Base-by-base conservation (phyloP, 202 grass and related monocot genomes). In the Setaria italica region DNA sequence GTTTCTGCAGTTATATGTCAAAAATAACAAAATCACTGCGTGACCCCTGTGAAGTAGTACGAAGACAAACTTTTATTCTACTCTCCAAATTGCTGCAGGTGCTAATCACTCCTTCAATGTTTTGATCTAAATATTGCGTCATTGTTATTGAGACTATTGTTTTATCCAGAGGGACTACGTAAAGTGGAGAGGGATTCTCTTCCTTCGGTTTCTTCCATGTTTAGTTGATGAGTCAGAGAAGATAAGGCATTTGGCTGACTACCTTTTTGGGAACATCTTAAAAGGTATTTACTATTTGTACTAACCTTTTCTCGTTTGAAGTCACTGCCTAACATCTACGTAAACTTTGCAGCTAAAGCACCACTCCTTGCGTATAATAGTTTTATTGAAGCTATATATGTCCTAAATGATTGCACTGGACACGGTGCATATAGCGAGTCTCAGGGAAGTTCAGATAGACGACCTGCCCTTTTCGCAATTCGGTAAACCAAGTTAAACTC, bases 361-460 rank as follows among this genome's bases (percentile, higher is more conserved):
- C 95, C 95, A 85, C 93, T 98, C 67, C 93, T 98, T 91, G 95
- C 95, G 81, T 98, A 98, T 80, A 98, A 98, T 86, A 98, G 95
- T 83, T 98, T 98, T 77, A 95, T 98, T 88, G 95, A 95, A 91
- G 95, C 95, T 67, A 95, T 98, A 62, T 93, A 87, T 55, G 88
- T 94, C 58, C 90, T 98, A 87, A 98, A 98, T 29, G 79, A 82
- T 68, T 92, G 88, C 71, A 85, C 73, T 33, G 85, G 65, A 51
- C 88, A 92, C 49, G 59, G 90, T 75, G 88, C 67, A 30, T 82
- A 95, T 81, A 88, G 60, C 2, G 82, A 90, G 29, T 85, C 85
- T 77, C 89, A 95, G 63, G 84, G 59, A 66, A 75, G 81, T 84
- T 87, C 77, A 72, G 84, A 88, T n/a, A 72, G 39, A 85, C 88